Evolutionary conservation across 805 yeast genomes (phyloP).

Genomic region (Metschnikowia noctiluminum): DNA sequence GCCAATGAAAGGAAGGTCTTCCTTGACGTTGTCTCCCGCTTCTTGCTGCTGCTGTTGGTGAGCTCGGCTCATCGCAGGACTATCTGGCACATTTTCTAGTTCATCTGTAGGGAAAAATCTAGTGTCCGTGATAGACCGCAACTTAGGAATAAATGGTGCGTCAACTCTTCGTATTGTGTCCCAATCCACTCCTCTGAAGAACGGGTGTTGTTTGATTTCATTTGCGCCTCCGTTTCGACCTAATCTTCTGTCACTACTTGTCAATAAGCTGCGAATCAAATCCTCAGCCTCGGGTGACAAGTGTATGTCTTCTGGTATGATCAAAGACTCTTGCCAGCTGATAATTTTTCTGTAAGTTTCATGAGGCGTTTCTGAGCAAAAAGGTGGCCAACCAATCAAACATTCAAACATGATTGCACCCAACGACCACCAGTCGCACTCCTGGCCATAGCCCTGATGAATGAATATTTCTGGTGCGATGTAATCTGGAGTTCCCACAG

Average conservation of each 20-base stretch:
- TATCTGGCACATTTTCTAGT: constrained; percentile 89
- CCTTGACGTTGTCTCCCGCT: constrained; percentile 54
- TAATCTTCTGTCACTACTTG: constrained; percentile 73
- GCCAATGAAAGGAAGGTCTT: constrained; percentile 95
- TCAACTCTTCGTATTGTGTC: constrained; percentile 79
- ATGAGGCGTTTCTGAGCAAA: constrained; percentile 91
- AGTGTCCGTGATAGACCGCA: constrained; percentile 91
- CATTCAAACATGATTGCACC: constrained; percentile 98
- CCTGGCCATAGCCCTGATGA: constrained; percentile 94
- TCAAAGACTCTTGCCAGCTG: constrained; percentile 85
- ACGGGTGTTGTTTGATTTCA: constrained; percentile 86
- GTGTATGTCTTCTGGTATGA: constrained; percentile 89
- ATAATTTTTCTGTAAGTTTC: constrained; percentile 89
- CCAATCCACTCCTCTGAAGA: constrained; percentile 97
- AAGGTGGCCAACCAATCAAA: constrained; percentile 95
- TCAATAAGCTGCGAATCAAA: constrained; percentile 70
- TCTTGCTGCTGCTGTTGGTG: constrained; percentile 60
- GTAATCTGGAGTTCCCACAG: constrained; percentile 95
- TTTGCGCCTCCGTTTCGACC: constrained; percentile 92
- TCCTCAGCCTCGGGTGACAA: constrained; percentile 87
- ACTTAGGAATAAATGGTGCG: constrained; percentile 91
- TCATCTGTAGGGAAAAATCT: constrained; percentile 98
- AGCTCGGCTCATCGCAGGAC: constrained; percentile 57
- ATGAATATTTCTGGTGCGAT: constrained; percentile 93
- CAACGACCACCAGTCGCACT: constrained; percentile 97